Evolutionary conservation across 106 monocot species (phyloP), one percentile per base, ranked within the genome.

Genomic region (Acorus calamus): DNA sequence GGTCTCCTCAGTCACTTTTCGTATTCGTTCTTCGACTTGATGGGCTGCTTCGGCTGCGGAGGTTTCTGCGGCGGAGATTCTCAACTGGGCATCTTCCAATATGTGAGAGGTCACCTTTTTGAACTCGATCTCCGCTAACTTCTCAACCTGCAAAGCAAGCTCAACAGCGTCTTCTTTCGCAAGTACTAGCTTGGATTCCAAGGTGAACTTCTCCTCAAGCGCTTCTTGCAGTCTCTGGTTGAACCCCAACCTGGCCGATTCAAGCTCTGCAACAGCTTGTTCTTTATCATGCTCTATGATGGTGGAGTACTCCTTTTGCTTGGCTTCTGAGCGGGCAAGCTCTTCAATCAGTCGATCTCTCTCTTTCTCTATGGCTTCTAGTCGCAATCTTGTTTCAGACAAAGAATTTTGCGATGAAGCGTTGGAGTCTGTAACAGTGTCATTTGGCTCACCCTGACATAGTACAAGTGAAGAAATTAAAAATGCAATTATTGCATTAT

Each of bases 121-220:
- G 41, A 76, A 76, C 44, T 69, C 70, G 59, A 70, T 11, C 57
- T 70, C 70, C 48, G 70, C 76, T 49, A 76, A 59, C 59, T 68
- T 76, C 70, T 76, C 76, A 59, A 76, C 70, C 59, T 76, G 76
- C 28, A 70, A 43, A 3, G 76, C 76, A 42, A 76, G 64, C 46
- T 76, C 76, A 58, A 76, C 59, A 5, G 76, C 76, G 65, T 76
- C 76, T 65, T 76, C 70, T 55, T 70, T 76, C 6, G 69, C 76
- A 64, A 76, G 65, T 8, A 76, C 70, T 11, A 76, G 47, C 43
- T 76, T 57, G 13, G 76, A 70, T 41, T 76, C 65, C 53, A 76
- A 47, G 2, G 64, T 14, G 49, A 76, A 65, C 43, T 55, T 76
- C 47, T 70, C 76, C 1, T 65, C 47, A 42, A 76, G 28, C 3